Percentiles rank a stretch among this genome's conserved stretches.
Conservation (phyloP, 805 yeast genomes). For the Pichia gijzeniarum region DNA sequence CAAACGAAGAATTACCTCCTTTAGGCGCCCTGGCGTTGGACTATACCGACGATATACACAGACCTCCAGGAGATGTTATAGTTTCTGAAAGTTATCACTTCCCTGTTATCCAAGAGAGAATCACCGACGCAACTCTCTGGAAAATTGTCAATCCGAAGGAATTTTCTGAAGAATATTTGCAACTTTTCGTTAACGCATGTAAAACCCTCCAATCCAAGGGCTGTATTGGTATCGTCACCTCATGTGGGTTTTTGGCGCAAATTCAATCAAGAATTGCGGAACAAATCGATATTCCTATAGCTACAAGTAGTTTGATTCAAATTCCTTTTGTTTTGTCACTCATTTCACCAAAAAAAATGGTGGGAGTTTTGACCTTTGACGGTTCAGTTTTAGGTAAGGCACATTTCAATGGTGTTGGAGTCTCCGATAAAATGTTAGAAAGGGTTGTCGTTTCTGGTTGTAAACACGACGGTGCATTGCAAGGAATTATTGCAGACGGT, state of each 20-base stretch:
- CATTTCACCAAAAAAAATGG: conserved; percentile 18
- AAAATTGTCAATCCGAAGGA: conserved; percentile 22
- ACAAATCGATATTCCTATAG: conserved; percentile 27
- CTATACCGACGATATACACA: conserved; percentile 29
- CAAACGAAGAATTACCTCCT: conserved; percentile 20
- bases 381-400: conserved; percentile 19
- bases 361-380: conserved; percentile 31
- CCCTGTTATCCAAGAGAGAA: conserved; percentile 23
- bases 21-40: conserved; percentile 25
- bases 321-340: conserved; percentile 24
- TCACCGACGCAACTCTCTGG: conserved; percentile 23
- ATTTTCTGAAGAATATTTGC: conserved; percentile 24
- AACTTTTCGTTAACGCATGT: conserved; percentile 26
- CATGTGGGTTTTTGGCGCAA: conserved; percentile 33
- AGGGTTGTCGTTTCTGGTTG: conserved; percentile 19
- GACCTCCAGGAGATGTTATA: conserved; percentile 31
- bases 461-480: conserved; percentile 20
- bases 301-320: conserved; percentile 29
- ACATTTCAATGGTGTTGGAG: conserved; percentile 29
- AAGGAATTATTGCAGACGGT: conserved; percentile 23
- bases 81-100: conserved; percentile 21
- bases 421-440: conserved; percentile 19
- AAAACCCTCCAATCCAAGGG: conserved; percentile 25
- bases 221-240: conserved; percentile 30
- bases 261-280: conserved; percentile 23